A percentile compares a stretch with the other conserved stretches of the same genome.
Evolutionary conservation across 2,329 filamentous ascomycete species (phyloP).

Genomic region (Scedosporium boydii): DNA sequence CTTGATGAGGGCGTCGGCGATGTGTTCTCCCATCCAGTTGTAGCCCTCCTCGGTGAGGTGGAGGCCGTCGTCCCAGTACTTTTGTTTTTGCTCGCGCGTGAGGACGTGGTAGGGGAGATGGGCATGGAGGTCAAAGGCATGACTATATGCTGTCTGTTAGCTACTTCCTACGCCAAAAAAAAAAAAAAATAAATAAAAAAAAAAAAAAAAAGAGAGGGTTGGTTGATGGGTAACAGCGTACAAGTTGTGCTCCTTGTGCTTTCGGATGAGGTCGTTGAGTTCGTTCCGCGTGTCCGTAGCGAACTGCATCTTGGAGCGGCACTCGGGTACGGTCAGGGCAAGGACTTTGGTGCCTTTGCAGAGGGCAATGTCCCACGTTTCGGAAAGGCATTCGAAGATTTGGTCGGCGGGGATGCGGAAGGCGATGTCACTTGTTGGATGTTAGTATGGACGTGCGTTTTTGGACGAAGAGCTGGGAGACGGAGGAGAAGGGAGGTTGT

Average conservation of each 20-base stretch:
- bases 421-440: slow-evolving; percentile 37
- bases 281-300: slow-evolving; percentile 26
- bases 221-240: slow-evolving; percentile 24
- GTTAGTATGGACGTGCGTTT: neutral
- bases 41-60: slow-evolving; percentile 52
- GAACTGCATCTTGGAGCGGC: slow-evolving; percentile 17
- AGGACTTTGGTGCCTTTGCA: slow-evolving; percentile 44
- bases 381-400: slow-evolving; percentile 39
- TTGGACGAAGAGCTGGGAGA: neutral
- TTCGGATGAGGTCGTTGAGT: slow-evolving; percentile 45
- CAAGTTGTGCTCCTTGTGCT: slow-evolving; percentile 39
- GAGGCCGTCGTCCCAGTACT: slow-evolving; percentile 52
- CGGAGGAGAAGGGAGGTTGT: neutral
- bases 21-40: slow-evolving; percentile 48
- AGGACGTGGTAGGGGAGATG: slow-evolving; percentile 46
- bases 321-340: slow-evolving; percentile 54
- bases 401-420: slow-evolving; percentile 24
- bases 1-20: slow-evolving; percentile 42
- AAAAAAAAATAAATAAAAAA: neutral
- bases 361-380: slow-evolving; percentile 41
- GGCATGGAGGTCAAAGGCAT: slow-evolving; percentile 45
- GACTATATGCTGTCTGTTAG: slow-evolving; percentile 26
- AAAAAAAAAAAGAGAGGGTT: neutral
- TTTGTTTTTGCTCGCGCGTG: slow-evolving; percentile 29
- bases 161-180: no score